Base-by-base conservation (phyloP, 73 alveolate species). In the Paramecium primaurelia region DNA sequence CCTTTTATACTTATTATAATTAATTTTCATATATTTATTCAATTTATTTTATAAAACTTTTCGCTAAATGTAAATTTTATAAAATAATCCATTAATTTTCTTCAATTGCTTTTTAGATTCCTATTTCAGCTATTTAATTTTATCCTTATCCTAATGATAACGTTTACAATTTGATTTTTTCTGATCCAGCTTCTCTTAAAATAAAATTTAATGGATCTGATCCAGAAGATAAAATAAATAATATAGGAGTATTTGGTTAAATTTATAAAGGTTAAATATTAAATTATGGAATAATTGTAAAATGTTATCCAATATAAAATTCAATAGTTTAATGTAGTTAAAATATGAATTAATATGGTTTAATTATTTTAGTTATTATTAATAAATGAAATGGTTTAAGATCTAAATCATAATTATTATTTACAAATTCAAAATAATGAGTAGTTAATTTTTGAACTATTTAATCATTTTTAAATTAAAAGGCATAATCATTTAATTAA, bases 91-190 rank as follows among this genome's bases (percentile, higher is more conserved):
- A 98, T 59, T 96, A 92, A 68, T 96, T 98, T 60, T 95, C 94
- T 77, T 96, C 99, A 40, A 97, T 85, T 10, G 99, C 99, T 22
- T 92, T 92, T 28, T 94, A 96, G 71, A 98, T 95, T 0, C 99
- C 99, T 60, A 95, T 97, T 20, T 94, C 97, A 7, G 99, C 99
- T 16, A 86, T 93, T 83, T 96, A 92, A 32, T 96, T 98, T 95
- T 98, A 98, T 9, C 99, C 99, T 93, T 98, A 97, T 3, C 99
- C 99, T 37, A 98, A 95, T 22, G 99, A 98, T 32, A 98, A 90
- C 18, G 98, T 92, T 86, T 94, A 80, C 77, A 94, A 95, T 54
- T 94, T 96, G 64, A 94, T 96, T 73, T 92, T 93, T 69, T 92
- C 94, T 75, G 94, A 95, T 71, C 92, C 95, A 10, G 99, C 97